These are phyloP conservation scores for Colletotrichum karsti DNA, from an alignment of 2,329 filamentous ascomycete species.

Conservation along the genomic window DNA sequence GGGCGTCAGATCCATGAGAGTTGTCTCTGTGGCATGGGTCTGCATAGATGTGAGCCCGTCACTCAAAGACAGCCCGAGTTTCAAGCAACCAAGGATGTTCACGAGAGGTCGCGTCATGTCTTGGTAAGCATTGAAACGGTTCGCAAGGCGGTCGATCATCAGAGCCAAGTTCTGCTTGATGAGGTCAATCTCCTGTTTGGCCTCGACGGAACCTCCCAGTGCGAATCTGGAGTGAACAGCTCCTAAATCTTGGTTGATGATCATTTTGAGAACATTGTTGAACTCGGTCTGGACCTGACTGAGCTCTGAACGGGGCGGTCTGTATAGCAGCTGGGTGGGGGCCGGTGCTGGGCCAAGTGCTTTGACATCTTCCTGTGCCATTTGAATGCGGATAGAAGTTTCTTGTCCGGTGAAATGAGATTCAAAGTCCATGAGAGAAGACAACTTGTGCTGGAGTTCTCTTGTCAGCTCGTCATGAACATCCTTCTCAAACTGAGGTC, in stretches of 20 bases:
- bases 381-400: slow-evolving; percentile 71
- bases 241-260: slow-evolving; percentile 58
- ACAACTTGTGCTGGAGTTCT: slow-evolving; percentile 64
- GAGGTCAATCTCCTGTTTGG: slow-evolving; percentile 56
- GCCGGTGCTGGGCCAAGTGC: slow-evolving; percentile 73
- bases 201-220: slow-evolving; percentile 38
- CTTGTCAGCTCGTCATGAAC: slow-evolving; percentile 63
- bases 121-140: slow-evolving; percentile 80
- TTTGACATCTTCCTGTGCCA: slow-evolving; percentile 69
- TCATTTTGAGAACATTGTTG: slow-evolving; percentile 74
- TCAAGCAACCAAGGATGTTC: slow-evolving; percentile 81
- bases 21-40: neutral
- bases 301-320: slow-evolving; percentile 75
- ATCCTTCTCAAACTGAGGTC: slow-evolving; percentile 71
- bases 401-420: slow-evolving; percentile 71
- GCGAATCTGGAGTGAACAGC: slow-evolving; percentile 44
- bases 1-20: slow-evolving; percentile 57
- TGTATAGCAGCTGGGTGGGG: slow-evolving; percentile 72
- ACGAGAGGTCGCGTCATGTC: slow-evolving; percentile 83
- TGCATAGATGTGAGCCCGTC: slow-evolving; percentile 43
- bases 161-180: slow-evolving; percentile 68
- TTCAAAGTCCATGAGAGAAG: slow-evolving; percentile 73
- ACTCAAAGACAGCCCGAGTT: slow-evolving; percentile 76
- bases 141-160: slow-evolving; percentile 74
- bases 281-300: slow-evolving; percentile 84